Percentiles rank a stretch among this genome's conserved stretches.
phyloP scores from a whole-genome alignment of 805 yeast genomes.

The Metschnikowia sp. region DNA sequence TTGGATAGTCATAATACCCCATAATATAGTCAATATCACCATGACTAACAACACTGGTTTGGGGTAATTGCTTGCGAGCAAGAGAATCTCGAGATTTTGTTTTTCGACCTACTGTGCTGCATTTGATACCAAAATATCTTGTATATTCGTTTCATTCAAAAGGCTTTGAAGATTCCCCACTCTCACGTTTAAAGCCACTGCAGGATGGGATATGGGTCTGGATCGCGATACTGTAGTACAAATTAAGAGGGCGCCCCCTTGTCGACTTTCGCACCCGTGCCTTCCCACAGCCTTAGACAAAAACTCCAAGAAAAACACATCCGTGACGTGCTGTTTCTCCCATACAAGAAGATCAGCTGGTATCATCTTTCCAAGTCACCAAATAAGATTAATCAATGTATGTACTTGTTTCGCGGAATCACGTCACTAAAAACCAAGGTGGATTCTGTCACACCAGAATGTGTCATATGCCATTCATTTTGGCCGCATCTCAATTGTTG shows the following conservation, averaged over 20 bases:
- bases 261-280: constrained; percentile 16
- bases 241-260: constrained; percentile 10
- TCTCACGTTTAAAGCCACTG: neutral
- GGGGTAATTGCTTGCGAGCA: too few species aligned
- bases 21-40: too few species aligned
- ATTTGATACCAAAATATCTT: too few species aligned
- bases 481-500: too few species aligned
- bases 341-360: constrained; percentile 1
- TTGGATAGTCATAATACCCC: too few species aligned
- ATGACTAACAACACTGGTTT: too few species aligned
- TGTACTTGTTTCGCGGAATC: neutral
- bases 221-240: neutral
- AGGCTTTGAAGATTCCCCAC: neutral
- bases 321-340: constrained; percentile 6
- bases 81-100: too few species aligned
- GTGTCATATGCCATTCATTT: too few species aligned
- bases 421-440: too few species aligned
- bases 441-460: too few species aligned
- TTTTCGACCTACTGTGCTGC: too few species aligned
- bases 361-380: neutral
- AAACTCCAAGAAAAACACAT: constrained; percentile 12
- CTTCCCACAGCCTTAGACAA: constrained; percentile 15
- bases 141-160: too few species aligned
- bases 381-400: constrained; percentile 1
- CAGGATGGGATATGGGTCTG: neutral